Conservation (phyloP, 805 yeast genomes). For the Cyberlindnera japonica region DNA sequence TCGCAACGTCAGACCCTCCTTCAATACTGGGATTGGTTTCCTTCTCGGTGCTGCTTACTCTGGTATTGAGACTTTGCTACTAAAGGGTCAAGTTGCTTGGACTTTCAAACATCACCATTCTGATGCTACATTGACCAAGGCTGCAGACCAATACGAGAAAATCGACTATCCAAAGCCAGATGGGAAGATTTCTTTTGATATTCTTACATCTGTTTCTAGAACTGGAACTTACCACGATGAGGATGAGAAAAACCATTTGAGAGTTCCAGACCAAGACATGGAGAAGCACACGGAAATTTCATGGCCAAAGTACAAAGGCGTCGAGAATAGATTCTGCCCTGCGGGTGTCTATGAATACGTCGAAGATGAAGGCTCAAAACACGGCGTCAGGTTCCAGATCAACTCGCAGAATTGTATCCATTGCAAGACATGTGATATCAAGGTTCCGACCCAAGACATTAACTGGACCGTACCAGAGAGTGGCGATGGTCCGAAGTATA, state of each 20-base stretch:
- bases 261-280: slow-evolving; percentile 60
- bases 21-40: slow-evolving; percentile 69
- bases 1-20: slow-evolving; percentile 91
- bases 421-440: slow-evolving; percentile 97
- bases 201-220: slow-evolving; percentile 90
- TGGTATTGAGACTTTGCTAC: slow-evolving; percentile 74
- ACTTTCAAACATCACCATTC: slow-evolving; percentile 67
- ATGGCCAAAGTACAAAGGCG: slow-evolving; percentile 77
- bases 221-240: slow-evolving; percentile 97
- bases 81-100: slow-evolving; percentile 84
- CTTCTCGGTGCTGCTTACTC: slow-evolving; percentile 82
- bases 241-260: slow-evolving; percentile 85
- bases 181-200: slow-evolving; percentile 86
- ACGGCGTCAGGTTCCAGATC: slow-evolving; percentile 83
- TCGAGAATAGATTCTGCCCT: slow-evolving; percentile 92
- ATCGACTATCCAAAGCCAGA: slow-evolving; percentile 96
- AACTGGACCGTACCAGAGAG: slow-evolving; percentile 98
- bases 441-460: slow-evolving; percentile 92
- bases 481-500: slow-evolving; percentile 97
- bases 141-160: slow-evolving; percentile 62
- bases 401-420: slow-evolving; percentile 97
- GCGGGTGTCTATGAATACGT: slow-evolving; percentile 96
- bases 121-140: slow-evolving; percentile 68
- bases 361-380: slow-evolving; percentile 52
- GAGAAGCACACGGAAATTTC: slow-evolving; percentile 62